These are phyloP conservation scores for Rhodotorula diobovata DNA, from an alignment of 768 basidiomycete species.

Conservation along the genomic window DNA sequence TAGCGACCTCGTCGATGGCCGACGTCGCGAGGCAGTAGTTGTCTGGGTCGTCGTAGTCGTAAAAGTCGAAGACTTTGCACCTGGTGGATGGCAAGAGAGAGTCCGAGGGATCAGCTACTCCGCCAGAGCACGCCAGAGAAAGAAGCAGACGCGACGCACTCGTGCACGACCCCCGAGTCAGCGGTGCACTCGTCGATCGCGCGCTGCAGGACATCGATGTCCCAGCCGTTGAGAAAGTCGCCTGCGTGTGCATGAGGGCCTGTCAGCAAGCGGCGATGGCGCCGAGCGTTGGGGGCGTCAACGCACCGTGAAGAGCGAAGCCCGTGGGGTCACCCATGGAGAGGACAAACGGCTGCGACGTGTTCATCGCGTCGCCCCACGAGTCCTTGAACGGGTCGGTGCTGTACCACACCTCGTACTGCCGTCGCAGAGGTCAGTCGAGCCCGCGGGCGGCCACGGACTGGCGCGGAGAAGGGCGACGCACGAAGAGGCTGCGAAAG, in stretches of 20 bases:
- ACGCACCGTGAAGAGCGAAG: constrained; percentile 27
- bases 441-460: too few species aligned
- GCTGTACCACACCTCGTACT: constrained; percentile 33
- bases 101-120: background rate
- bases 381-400: constrained; percentile 23
- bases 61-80: constrained; percentile 20
- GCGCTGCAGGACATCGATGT: constrained; percentile 29
- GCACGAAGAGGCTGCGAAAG: background rate
- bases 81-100: too few species aligned
- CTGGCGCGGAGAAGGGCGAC: too few species aligned
- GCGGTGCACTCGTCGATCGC: constrained; percentile 38
- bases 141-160: background rate
- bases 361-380: constrained; percentile 19
- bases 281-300: background rate
- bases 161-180: constrained; percentile 30
- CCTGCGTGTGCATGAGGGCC: background rate
- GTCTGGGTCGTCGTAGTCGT: background rate
- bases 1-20: constrained; percentile 1
- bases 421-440: background rate
- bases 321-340: constrained; percentile 34
- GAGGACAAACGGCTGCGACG: constrained; percentile 26
- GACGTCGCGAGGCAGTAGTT: background rate
- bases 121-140: too few species aligned
- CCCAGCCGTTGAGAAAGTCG: constrained; percentile 41
- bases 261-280: background rate